Evolutionary conservation across 495 filamentous ascomycete species (phyloP).

Genomic region (Neurospora sp.): DNA sequence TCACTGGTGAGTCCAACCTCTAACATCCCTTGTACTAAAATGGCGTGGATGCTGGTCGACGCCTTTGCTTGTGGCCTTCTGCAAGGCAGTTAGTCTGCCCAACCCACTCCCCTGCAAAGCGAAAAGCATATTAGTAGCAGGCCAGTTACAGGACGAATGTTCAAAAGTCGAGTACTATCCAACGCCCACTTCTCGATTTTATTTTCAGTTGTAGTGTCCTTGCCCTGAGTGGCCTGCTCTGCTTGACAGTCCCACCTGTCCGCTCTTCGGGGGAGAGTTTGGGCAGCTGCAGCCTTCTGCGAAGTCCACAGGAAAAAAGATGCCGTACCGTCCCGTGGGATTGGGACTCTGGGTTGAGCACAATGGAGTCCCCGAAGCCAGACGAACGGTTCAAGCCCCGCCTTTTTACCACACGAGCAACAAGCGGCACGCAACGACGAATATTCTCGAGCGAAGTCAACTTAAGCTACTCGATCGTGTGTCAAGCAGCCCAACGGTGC

Average conservation of each 20-base stretch:
- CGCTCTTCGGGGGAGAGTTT: neutral
- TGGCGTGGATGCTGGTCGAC: neutral
- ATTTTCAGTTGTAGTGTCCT: neutral
- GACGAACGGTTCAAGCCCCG: neutral
- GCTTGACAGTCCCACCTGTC: neutral
- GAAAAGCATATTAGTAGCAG: neutral
- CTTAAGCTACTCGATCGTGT: too few species aligned
- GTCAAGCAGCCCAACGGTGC: too few species aligned
- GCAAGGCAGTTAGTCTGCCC: neutral
- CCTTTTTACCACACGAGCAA: neutral
- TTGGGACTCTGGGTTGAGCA: neutral
- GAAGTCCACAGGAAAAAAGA: neutral
- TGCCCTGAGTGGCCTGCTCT: neutral
- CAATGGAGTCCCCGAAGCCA: neutral
- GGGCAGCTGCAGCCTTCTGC: neutral
- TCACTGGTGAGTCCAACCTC: neutral
- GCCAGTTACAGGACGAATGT: neutral
- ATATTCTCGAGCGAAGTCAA: too few species aligned
- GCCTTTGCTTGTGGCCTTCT: neutral
- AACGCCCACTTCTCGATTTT: neutral
- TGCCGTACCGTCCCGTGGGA: neutral
- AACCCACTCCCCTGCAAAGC: neutral
- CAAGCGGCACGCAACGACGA: too few species aligned
- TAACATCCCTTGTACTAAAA: neutral
- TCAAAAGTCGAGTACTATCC: neutral